Evolutionary conservation across 2,329 filamentous ascomycete genomes (phyloP).

Genomic region (Huntiella decipiens): DNA sequence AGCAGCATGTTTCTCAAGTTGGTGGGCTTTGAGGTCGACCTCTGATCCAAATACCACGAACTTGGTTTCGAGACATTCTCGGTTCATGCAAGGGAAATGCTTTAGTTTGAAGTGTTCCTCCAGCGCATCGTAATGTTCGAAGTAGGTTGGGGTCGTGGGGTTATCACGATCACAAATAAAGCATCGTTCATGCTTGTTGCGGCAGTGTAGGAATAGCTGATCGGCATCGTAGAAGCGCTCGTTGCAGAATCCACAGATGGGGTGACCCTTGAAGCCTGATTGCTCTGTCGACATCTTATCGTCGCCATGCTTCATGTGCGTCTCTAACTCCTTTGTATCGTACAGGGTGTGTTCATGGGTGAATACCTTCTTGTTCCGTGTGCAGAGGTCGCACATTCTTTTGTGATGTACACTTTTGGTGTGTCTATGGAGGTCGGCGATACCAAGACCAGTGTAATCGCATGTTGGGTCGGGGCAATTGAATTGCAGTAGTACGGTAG

Average conservation of each 20-base stretch:
- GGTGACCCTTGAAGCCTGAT: constrained; percentile 90
- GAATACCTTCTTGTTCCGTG: constrained; percentile 92
- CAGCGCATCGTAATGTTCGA: constrained; percentile 67
- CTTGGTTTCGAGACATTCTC: constrained; percentile 87
- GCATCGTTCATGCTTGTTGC: constrained; percentile 85
- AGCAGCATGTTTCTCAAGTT: constrained; percentile 63
- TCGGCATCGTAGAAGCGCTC: constrained; percentile 90
- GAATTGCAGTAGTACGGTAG: constrained; percentile 69
- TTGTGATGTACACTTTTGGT: constrained; percentile 68
- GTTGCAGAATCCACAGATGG: constrained; percentile 81
- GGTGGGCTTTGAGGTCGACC: constrained; percentile 86
- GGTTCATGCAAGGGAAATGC: constrained; percentile 69
- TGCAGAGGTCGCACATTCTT: constrained; percentile 79
- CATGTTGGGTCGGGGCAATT: constrained; percentile 77
- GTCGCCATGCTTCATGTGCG: constrained; percentile 79
- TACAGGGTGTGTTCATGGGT: constrained; percentile 96
- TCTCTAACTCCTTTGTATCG: constrained; percentile 57
- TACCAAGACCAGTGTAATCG: constrained; percentile 58
- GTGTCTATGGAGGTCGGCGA: constrained; percentile 46
- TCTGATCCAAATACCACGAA: constrained; percentile 93
- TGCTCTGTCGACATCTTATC: constrained; percentile 78
- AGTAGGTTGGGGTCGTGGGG: constrained; percentile 68
- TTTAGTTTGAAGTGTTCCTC: constrained; percentile 75
- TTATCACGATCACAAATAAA: constrained; percentile 71
- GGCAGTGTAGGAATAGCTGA: constrained; percentile 82